Percentiles rank a stretch among this genome's conserved stretches.
Evolutionary conservation across 306 rosid species (phyloP).

Genomic region (Alnus rubra): DNA sequence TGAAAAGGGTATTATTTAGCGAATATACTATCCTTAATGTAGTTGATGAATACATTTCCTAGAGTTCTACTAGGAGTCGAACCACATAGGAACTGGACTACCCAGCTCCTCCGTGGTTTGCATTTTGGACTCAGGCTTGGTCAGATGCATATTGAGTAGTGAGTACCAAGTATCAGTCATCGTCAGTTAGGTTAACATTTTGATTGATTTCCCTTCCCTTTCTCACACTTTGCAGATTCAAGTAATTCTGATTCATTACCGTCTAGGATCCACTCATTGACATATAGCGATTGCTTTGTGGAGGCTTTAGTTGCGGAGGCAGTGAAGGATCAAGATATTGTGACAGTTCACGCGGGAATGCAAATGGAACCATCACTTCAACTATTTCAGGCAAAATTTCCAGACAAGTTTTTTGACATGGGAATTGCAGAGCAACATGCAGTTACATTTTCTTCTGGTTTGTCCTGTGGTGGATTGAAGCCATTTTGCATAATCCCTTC

Average conservation of each 20-base stretch:
- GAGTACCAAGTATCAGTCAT: slow-evolving; percentile 12
- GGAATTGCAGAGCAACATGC: slow-evolving; percentile 99
- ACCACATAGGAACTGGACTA: background rate
- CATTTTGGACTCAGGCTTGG: slow-evolving; percentile 21
- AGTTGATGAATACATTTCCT: background rate
- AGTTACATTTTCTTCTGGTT: slow-evolving; percentile 91
- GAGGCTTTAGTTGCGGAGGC: slow-evolving; percentile 78
- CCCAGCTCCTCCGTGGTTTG: slow-evolving; percentile 9
- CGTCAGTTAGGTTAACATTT: slow-evolving; percentile 18
- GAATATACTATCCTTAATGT: background rate
- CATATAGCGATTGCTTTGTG: slow-evolving; percentile 78
- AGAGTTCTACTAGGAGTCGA: background rate
- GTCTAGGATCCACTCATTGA: slow-evolving; percentile 38
- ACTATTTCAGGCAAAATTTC: slow-evolving; percentile 67
- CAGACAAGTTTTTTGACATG: slow-evolving; percentile 77
- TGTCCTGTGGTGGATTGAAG: slow-evolving; percentile 91
- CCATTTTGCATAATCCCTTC: slow-evolving; percentile 93
- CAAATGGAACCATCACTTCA: slow-evolving; percentile 68
- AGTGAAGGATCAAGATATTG: slow-evolving; percentile 79
- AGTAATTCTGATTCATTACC: slow-evolving; percentile 31
- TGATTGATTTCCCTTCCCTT: slow-evolving; percentile 19
- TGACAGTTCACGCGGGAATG: slow-evolving; percentile 81
- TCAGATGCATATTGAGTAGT: slow-evolving; percentile 12
- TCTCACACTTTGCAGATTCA: slow-evolving; percentile 49
- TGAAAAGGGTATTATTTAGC: background rate